Evolutionary conservation across 805 yeast genomes (phyloP).

Genomic region (Metschnikowia orientalis): DNA sequence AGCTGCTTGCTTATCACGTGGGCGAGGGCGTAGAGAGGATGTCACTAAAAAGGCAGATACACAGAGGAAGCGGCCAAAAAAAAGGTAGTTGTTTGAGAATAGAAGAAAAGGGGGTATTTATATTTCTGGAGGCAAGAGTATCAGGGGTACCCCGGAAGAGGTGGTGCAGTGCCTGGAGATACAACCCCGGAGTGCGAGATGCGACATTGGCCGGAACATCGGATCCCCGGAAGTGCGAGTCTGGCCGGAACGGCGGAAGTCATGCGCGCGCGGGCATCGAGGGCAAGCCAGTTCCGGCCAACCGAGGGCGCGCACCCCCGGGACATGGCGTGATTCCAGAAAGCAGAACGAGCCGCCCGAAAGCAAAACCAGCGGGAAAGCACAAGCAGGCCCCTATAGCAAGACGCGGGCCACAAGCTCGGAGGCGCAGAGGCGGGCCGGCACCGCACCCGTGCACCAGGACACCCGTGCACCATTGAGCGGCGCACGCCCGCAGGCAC

Average conservation of each 20-base stretch:
- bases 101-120: not conserved
- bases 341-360: too few species aligned
- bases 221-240: too few species aligned
- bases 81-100: not conserved
- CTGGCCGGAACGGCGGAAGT: constrained; percentile 9
- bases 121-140: constrained; percentile 1
- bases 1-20: too few species aligned
- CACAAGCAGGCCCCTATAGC: too few species aligned
- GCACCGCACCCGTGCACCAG: too few species aligned
- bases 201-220: too few species aligned
- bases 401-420: too few species aligned
- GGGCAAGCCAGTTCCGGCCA: constrained; percentile 5
- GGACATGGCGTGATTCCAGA: too few species aligned
- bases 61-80: not conserved
- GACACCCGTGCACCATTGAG: not conserved
- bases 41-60: not conserved
- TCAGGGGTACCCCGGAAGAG: constrained; percentile 1
- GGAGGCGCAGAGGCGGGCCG: too few species aligned
- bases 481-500: constrained; percentile 1
- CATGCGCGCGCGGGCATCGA: constrained; percentile 7
- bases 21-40: not conserved
- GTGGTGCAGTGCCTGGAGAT: constrained; percentile 7
- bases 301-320: constrained; percentile 5
- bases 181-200: constrained; percentile 9
- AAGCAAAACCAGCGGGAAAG: too few species aligned